phyloP scores from a whole-genome alignment of 768 basidiomycete species.

The Hygrocybe punicea region DNA sequence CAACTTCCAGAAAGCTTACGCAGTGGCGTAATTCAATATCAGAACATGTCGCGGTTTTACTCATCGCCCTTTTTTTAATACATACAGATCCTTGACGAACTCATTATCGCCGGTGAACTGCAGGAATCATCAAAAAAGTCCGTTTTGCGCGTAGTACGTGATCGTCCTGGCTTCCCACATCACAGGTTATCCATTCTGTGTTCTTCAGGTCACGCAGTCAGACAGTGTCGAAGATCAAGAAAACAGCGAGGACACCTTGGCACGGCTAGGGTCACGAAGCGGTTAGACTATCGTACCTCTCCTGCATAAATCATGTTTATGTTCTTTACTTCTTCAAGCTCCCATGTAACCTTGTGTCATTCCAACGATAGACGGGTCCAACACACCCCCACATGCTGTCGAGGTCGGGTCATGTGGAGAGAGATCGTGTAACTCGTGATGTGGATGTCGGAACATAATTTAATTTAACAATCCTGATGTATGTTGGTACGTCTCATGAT shows the following conservation, averaged over 20 bases:
- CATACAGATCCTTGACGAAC: conserved; percentile 84
- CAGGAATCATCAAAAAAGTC: conserved; percentile 85
- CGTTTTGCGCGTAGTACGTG: conserved; percentile 56
- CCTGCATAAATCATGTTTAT: conserved; percentile 14
- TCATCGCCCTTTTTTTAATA: conserved; percentile 12
- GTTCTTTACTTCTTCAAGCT: conserved; percentile 34
- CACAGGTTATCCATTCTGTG: no score
- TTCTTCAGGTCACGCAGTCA: conserved; percentile 74
- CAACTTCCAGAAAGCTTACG: conserved; percentile 96
- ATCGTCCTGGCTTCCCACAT: no score
- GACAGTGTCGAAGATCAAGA: conserved; percentile 84
- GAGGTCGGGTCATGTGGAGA: not conserved
- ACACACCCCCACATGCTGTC: not conserved
- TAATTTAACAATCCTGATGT: no score
- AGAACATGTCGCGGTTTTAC: not conserved
- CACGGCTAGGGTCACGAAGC: conserved; percentile 68
- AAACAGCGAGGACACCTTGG: conserved; percentile 76
- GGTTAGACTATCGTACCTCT: conserved; percentile 46
- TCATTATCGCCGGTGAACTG: conserved; percentile 90
- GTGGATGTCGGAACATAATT: no score
- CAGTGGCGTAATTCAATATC: conserved; percentile 43
- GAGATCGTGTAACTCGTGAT: no score
- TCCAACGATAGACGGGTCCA: not conserved
- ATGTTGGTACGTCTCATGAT: no score
- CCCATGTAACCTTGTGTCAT: conserved; percentile 40